Conservation (phyloP, 2,329 filamentous ascomycete genomes). For the Venturia aucupariae region DNA sequence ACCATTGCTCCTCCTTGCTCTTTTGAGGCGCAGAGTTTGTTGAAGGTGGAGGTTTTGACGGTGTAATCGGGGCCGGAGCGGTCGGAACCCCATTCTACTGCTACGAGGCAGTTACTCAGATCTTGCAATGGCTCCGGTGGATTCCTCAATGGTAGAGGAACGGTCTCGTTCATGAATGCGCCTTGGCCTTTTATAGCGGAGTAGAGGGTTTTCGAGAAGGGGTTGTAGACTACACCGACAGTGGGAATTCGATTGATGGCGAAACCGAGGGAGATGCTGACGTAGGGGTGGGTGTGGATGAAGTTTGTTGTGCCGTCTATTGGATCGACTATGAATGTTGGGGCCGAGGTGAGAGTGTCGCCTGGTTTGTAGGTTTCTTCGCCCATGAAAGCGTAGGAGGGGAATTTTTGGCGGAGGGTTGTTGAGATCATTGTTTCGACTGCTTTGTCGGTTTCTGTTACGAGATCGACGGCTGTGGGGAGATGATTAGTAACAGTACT, state of each 20-base stretch:
- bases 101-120: constrained; percentile 56
- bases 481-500: neutral
- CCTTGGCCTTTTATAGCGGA: constrained; percentile 60
- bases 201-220: constrained; percentile 61
- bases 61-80: constrained; percentile 62
- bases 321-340: constrained; percentile 74
- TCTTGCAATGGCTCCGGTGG: constrained; percentile 47
- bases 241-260: constrained; percentile 51
- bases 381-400: constrained; percentile 55
- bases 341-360: constrained; percentile 50
- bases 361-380: constrained; percentile 69
- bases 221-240: constrained; percentile 73
- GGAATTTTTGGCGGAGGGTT: constrained; percentile 42
- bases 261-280: constrained; percentile 69
- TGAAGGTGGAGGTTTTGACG: constrained; percentile 59
- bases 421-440: constrained; percentile 50
- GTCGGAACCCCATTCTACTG: constrained; percentile 64
- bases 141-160: constrained; percentile 38
- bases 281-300: constrained; percentile 64
- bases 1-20: constrained; percentile 65
- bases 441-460: constrained; percentile 54
- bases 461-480: constrained; percentile 46
- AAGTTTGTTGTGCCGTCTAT: constrained; percentile 81
- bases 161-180: constrained; percentile 39
- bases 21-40: constrained; percentile 40